Percentiles rank a stretch among this genome's conserved stretches.
Evolutionary conservation across 1,139 yeast species (phyloP).

Genomic region (Trichomonascaceae sp.): DNA sequence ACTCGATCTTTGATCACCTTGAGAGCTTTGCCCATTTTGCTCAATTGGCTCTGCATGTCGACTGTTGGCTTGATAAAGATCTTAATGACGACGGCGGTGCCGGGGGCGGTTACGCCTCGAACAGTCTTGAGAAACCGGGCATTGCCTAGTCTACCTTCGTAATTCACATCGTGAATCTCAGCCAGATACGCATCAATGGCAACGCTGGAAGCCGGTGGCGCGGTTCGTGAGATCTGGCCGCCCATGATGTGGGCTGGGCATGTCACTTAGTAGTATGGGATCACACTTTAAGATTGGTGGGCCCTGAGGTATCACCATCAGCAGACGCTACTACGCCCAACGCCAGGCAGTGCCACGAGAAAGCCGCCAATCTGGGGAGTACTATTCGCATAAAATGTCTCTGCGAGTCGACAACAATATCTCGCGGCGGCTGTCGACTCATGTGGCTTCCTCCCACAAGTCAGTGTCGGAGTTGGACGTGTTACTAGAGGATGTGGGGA

Average conservation of each 20-base stretch:
- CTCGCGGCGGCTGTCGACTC: neutral
- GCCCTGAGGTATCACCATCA: no score
- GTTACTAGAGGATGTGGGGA: constrained; percentile 11
- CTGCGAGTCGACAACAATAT: neutral
- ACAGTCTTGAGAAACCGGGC: constrained; percentile 80
- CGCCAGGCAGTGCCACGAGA: no score
- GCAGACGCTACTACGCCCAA: no score
- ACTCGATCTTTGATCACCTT: constrained; percentile 6
- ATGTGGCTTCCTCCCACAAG: neutral
- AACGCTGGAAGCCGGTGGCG: constrained; percentile 87
- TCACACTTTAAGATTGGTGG: no score
- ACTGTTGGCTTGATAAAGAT: constrained; percentile 66
- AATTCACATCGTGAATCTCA: constrained; percentile 61
- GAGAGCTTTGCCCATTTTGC: constrained; percentile 2
- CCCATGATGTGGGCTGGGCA: no score
- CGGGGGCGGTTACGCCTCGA: constrained; percentile 51
- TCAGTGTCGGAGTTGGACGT: constrained; percentile 2
- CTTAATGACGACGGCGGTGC: constrained; percentile 56
- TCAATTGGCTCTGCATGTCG: constrained; percentile 18
- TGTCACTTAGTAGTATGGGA: no score
- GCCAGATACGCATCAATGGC: constrained; percentile 84
- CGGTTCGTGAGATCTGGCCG: constrained; percentile 66
- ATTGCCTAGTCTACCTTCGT: constrained; percentile 55
- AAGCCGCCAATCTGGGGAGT: no score
- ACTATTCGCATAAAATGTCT: no score